Evolutionary conservation across 768 basidiomycete genomes (phyloP), one percentile per base, ranked within the genome.

Genomic region (Suillus brevipes): DNA sequence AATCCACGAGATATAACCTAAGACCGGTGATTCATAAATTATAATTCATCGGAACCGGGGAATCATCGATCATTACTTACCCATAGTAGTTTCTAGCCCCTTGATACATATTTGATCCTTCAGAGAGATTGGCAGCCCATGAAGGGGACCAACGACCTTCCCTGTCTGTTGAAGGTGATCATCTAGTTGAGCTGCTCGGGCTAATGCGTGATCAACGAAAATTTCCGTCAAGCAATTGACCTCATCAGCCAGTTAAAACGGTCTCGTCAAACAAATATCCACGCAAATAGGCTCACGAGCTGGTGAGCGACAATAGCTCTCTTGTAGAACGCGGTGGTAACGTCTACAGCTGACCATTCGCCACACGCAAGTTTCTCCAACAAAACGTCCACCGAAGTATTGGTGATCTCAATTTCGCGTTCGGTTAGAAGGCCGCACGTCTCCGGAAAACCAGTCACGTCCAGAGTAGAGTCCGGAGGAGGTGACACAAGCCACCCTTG

Each of bases 181-280:
- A 68, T 95, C 94, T 7, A 94, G 80, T 71, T 87, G 82, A 16
- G 81, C 75, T 3, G 94, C 93, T 9, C 87, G 81, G 20, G 75
- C 77, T 6, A 92, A 78, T 1, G 89, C 93, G 6, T 83, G 81
- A 28, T 93, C 89, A 61, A 92, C 83, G 70, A 91, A 92, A 23
- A 92, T 87, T 73, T 94, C 92, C 0, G 92, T 94, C 47, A 94
- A 72, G 71, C 93, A 94, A 68, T 93, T 93, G 7, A 86, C 87
- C 90, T 92, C 69, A 12, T 38, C 6, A 4, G 40, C 45, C 23
- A 12, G n/a, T 68, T 42, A 67, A 58, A 18, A 58, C 37, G 28
- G 18, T 16, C 14, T 18, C 23, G 23, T 58, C 16, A 40, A 40
- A 23, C 2, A 36, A 36, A 58, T 40, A 2, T 10, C 37, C 16